phyloP scores from a whole-genome alignment of 257 asterid species.

The Paraleonurus japonicus region DNA sequence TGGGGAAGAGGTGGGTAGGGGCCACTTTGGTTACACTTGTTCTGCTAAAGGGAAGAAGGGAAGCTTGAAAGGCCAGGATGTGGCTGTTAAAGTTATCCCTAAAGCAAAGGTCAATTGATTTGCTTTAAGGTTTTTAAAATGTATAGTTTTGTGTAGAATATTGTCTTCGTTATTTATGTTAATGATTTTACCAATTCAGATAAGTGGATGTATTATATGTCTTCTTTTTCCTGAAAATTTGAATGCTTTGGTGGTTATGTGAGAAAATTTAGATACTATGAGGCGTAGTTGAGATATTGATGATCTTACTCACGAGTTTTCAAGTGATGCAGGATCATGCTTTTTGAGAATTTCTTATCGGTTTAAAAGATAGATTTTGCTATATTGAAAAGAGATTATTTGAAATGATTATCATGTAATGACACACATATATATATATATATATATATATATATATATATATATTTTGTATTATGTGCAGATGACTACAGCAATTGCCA shows the following conservation, averaged over 20 bases:
- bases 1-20: conserved; percentile 88
- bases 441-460: too few relatives aligned
- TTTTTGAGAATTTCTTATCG: neutral
- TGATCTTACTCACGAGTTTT: conserved; percentile 2
- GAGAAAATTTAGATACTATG: neutral
- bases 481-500: conserved; percentile 65
- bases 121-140: neutral
- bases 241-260: neutral
- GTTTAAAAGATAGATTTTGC: neutral
- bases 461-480: conserved; percentile 22
- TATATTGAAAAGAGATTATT: neutral
- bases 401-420: neutral
- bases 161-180: conserved; percentile 10
- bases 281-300: neutral
- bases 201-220: neutral
- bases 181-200: neutral
- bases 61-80: conserved; percentile 81
- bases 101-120: conserved; percentile 66
- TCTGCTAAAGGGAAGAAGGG: conserved; percentile 81
- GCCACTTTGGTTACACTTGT: conserved; percentile 94
- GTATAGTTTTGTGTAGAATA: neutral
- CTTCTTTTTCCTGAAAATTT: neutral
- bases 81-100: conserved; percentile 88
- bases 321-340: neutral
- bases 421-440: too few relatives aligned